These are phyloP conservation scores for Pichia kluyveri DNA, from an alignment of 805 yeast species.

Conservation along the genomic window DNA sequence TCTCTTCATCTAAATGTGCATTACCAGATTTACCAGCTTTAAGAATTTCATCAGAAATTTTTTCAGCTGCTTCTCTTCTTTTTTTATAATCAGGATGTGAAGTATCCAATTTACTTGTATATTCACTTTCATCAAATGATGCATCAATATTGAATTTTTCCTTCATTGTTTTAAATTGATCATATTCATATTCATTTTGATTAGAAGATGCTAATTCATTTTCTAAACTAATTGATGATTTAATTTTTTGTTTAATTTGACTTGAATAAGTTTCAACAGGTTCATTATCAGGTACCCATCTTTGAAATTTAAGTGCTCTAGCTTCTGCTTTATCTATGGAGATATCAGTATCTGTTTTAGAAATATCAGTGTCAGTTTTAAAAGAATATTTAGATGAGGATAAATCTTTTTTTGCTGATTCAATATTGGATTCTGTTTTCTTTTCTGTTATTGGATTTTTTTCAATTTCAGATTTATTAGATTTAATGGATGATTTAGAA, in stretches of 20 bases:
- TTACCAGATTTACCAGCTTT: conserved; percentile 54
- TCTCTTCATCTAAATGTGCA: conserved; percentile 83
- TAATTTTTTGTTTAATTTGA: background rate
- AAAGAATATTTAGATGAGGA: conserved; percentile 27
- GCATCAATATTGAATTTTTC: conserved; percentile 83
- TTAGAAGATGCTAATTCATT: background rate
- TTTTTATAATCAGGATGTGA: conserved; percentile 64
- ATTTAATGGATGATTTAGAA: background rate
- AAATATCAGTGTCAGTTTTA: conserved; percentile 83
- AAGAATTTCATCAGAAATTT: conserved; percentile 78
- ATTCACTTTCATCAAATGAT: conserved; percentile 73
- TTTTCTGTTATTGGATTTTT: too few relatives aligned
- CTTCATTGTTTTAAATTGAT: conserved; percentile 90
- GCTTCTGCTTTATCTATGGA: conserved; percentile 34
- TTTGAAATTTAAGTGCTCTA: conserved; percentile 66
- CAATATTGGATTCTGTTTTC: background rate
- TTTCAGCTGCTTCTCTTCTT: conserved; percentile 62
- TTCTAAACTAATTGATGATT: background rate
- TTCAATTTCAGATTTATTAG: too few relatives aligned
- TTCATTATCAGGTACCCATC: conserved; percentile 70
- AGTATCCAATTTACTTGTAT: conserved; percentile 70
- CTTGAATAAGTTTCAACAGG: background rate
- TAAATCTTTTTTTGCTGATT: too few relatives aligned
- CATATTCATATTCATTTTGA: conserved; percentile 79
- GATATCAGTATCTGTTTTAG: conserved; percentile 84